Percentiles rank a stretch among this genome's conserved stretches.
These are phyloP conservation scores for Fimicolochytrium jonesii DNA, from an alignment of 192 early-diverging fungal genomes.

Conservation along the genomic window DNA sequence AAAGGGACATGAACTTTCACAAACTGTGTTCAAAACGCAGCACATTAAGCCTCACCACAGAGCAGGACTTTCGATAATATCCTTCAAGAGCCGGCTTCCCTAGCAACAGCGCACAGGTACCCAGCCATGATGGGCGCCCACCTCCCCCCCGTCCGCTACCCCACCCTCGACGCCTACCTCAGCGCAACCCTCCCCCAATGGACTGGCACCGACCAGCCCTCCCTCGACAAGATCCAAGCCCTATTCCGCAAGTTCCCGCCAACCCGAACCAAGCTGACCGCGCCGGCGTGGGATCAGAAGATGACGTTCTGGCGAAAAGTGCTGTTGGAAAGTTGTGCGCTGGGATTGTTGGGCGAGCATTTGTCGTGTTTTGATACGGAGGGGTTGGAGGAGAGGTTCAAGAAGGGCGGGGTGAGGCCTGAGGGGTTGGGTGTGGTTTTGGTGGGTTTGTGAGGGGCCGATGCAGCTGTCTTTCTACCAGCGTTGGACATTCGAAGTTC, in stretches of 20 bases:
- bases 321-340: neutral
- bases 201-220: slow-evolving; percentile 4
- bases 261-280: neutral
- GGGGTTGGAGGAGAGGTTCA: slow-evolving; percentile 14
- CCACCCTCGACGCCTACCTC: slow-evolving; percentile 9
- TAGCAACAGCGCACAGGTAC: no score
- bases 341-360: slow-evolving; percentile 3
- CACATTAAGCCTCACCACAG: no score
- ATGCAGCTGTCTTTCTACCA: neutral
- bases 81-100: no score
- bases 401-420: neutral
- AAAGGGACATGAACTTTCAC: no score
- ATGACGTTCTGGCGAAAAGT: slow-evolving; percentile 21
- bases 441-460: neutral
- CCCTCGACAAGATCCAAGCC: slow-evolving; percentile 2
- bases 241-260: slow-evolving; percentile 21
- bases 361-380: neutral
- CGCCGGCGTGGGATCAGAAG: slow-evolving; percentile 5
- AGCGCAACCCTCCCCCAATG: slow-evolving; percentile 2
- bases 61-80: no score
- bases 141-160: no score
- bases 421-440: slow-evolving; percentile 20
- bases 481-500: neutral
- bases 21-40: no score
- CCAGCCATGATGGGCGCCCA: no score